These are phyloP conservation scores for Colletotrichum eremochloae DNA, from an alignment of 2,329 filamentous ascomycete species.

Conservation along the genomic window DNA sequence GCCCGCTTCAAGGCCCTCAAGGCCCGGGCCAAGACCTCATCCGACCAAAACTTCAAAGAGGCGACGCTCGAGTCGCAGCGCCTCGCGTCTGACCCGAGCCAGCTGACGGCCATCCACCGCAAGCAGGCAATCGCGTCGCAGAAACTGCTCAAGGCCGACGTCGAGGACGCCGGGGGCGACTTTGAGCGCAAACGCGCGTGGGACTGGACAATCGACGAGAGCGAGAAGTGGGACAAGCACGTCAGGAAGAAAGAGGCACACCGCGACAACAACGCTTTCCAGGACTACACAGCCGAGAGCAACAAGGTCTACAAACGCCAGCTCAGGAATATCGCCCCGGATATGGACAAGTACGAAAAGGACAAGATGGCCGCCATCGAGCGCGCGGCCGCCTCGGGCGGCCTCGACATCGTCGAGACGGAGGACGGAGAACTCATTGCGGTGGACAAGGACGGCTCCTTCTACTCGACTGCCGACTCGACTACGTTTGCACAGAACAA, in stretches of 20 bases:
- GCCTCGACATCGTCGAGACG: constrained; percentile 95
- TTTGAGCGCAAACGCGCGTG: constrained; percentile 98
- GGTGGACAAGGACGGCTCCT: constrained; percentile 89
- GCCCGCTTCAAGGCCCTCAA: constrained; percentile 91
- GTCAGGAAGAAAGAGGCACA: constrained; percentile 86
- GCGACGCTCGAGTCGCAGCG: constrained; percentile 87
- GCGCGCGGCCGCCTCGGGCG: constrained; percentile 84
- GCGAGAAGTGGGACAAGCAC: constrained; percentile 92
- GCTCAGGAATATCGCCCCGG: constrained; percentile 79
- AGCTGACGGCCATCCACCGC: constrained; percentile 83
- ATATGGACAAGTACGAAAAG: constrained; percentile 87
- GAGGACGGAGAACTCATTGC: constrained; percentile 94
- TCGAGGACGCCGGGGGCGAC: constrained; percentile 86
- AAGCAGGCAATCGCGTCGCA: constrained; percentile 90
- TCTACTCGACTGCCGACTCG: constrained; percentile 90
- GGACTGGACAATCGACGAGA: constrained; percentile 98
- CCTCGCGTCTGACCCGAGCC: constrained; percentile 79
- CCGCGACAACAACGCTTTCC: constrained; percentile 88
- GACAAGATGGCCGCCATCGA: constrained; percentile 89
- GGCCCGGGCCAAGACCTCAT: constrained; percentile 80
- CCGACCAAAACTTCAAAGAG: constrained; percentile 83
- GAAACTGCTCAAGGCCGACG: constrained; percentile 93
- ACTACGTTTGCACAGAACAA: constrained; percentile 86
- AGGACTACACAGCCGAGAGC: constrained; percentile 88
- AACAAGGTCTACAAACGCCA: constrained; percentile 96